Base-by-base conservation (phyloP, 73 alveolate species). In the Stentor roeselii region DNA sequence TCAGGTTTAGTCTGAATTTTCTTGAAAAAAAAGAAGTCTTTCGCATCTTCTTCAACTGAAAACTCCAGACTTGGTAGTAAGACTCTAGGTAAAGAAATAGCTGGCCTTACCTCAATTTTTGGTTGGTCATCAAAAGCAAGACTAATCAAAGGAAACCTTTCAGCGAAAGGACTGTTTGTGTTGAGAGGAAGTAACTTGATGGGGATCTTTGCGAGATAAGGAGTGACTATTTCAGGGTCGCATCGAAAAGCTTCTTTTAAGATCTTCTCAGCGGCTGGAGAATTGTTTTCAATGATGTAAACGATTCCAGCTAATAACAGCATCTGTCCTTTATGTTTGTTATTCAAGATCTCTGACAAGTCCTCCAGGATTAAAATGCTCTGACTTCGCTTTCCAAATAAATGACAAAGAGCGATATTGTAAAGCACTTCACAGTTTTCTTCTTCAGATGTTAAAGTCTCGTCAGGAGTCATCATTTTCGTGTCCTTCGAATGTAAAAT, bases 211-310 rank as follows among this genome's bases (percentile, higher is more conserved):
- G 80, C 37, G 15, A 67, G 34, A 67, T 21, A 67, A 32, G 80
- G 80, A 32, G 41, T 21, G 0, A 67, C 37, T 14, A n/a, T 67
- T 34, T 67, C 80, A 67, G 80, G 41, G 41, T 67, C 80, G 2
- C 80, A 67, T 32, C 37, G 37, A 67, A 67, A 67, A 67, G 80
- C 80, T 21, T 67, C 80, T 67, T 67, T 67, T 67, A 67, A 67
- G n/a, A 67, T 14, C 34, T 67, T 67, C 34, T 67, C 80, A 21
- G 80, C 80, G 34, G 80, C 1, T 30, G 37, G 21, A 21, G n/a
- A 27, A 40, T 67, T 67, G 42, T 32, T 32, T n/a, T 11, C 21
- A 21, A 32, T 0, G 34, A 67, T 36, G 1, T 67, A 21, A 67
- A 32, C 41, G 1, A 34, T 11, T 1, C 42, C 80, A 21, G 80